phyloP scores from a whole-genome alignment of 2,329 filamentous ascomycete genomes.

The Onygena corvina region DNA sequence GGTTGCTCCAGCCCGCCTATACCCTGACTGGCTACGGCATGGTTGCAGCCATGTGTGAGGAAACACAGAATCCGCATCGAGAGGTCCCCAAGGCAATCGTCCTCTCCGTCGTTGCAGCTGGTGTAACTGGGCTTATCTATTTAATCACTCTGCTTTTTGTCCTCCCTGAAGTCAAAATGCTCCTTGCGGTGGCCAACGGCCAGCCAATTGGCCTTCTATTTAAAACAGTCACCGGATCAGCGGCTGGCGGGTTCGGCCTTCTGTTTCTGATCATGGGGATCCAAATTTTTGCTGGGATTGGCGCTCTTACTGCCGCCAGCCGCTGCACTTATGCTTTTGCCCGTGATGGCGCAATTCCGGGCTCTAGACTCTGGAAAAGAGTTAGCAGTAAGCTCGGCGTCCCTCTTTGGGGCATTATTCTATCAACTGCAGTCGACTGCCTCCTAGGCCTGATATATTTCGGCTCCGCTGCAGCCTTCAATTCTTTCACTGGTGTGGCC shows the following conservation, averaged over 20 bases:
- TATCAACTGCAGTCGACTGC: constrained; percentile 58
- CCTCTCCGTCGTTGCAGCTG: constrained; percentile 54
- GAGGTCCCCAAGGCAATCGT: constrained; percentile 63
- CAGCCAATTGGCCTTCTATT: constrained; percentile 68
- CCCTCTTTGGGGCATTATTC: constrained; percentile 55
- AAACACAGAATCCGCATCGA: constrained; percentile 55
- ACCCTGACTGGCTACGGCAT: constrained; percentile 51
- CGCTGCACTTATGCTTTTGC: constrained; percentile 67
- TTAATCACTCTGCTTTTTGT: constrained; percentile 66
- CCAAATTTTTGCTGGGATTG: constrained; percentile 62
- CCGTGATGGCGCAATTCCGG: constrained; percentile 61
- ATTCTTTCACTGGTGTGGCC: constrained; percentile 66
- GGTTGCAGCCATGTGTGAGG: constrained; percentile 61
- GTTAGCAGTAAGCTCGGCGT: constrained; percentile 57
- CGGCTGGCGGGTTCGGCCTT: constrained; percentile 60
- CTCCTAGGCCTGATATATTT: constrained; percentile 69
- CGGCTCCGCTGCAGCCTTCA: constrained; percentile 63
- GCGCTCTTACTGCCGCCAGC: constrained; percentile 60
- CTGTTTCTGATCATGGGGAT: constrained; percentile 67
- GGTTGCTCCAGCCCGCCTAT: constrained; percentile 50
- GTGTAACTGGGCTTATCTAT: constrained; percentile 54
- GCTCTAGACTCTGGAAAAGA: constrained; percentile 52
- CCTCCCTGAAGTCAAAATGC: constrained; percentile 52
- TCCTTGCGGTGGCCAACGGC: constrained; percentile 55
- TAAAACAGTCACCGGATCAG: constrained; percentile 61